Conservation (phyloP, 164 flowering plant species). For the Piper longum region DNA sequence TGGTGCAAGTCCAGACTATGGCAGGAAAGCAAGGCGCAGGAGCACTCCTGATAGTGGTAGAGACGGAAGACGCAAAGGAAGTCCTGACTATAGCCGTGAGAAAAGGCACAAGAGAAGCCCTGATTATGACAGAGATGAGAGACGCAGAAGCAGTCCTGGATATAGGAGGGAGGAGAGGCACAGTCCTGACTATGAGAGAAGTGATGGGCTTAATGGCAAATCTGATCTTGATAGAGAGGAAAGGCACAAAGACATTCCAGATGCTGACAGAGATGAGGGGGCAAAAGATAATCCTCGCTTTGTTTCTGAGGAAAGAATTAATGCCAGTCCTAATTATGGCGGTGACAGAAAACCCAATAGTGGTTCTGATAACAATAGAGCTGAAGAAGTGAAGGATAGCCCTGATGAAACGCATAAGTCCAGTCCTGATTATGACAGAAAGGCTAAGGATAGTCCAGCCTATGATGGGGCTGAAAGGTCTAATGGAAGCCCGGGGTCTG, state of each 20-base stretch:
- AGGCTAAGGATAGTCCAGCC: not conserved
- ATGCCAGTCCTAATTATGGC: slow-evolving; percentile 1
- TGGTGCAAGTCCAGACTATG: slow-evolving; percentile 2
- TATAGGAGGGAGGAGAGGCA: slow-evolving; percentile 8
- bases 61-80: not conserved
- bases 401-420: not conserved
- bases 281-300: slow-evolving; percentile 5
- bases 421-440: not conserved
- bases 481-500: not conserved
- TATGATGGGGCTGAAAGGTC: slow-evolving; percentile 2
- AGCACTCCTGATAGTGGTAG: slow-evolving; percentile 1
- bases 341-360: not conserved
- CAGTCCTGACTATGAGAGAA: slow-evolving; percentile 1
- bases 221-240: slow-evolving; percentile 1
- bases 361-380: slow-evolving; percentile 1
- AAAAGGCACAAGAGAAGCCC: not conserved
- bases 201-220: slow-evolving; percentile 1
- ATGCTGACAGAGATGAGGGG: slow-evolving; percentile 1
- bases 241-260: slow-evolving; percentile 5
- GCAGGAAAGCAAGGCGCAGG: not conserved
- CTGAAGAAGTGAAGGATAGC: slow-evolving; percentile 3
- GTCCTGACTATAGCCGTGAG: slow-evolving; percentile 2
- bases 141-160: slow-evolving; percentile 1
- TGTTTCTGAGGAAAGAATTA: slow-evolving; percentile 10
- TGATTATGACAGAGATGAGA: not conserved